These are phyloP conservation scores for Cryptosporidium tyzzeri DNA, from an alignment of 169 alveolate genomes.

Conservation along the genomic window DNA sequence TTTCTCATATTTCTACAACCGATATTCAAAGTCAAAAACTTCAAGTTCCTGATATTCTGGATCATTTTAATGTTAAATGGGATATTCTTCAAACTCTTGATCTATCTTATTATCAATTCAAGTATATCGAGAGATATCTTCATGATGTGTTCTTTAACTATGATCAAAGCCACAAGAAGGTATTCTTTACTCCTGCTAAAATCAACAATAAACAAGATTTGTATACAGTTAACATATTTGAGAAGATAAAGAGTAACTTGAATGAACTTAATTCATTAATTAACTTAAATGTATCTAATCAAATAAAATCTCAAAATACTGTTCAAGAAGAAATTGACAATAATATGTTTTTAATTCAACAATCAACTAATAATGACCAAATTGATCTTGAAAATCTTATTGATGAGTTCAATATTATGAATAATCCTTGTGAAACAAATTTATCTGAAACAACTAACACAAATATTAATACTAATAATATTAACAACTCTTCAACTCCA, in stretches of 20 bases:
- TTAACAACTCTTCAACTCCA: background rate
- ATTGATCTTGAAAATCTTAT: background rate
- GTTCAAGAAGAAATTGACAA: background rate
- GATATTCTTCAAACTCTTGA: conserved; percentile 9
- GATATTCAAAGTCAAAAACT: background rate
- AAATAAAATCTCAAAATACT: background rate
- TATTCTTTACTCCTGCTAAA: conserved; percentile 56
- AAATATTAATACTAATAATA: background rate
- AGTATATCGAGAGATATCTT: conserved; percentile 39
- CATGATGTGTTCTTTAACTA: conserved; percentile 55
- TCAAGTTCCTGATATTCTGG: background rate
- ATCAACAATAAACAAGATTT: conserved; percentile 26
- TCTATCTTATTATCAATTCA: conserved; percentile 47
- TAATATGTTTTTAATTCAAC: too few relatives aligned
- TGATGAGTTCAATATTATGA: background rate
- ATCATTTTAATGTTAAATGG: conserved; percentile 32
- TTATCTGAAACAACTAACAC: background rate
- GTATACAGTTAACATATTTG: conserved; percentile 10
- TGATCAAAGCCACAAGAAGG: conserved; percentile 58
- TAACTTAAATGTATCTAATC: background rate
- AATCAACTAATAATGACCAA: background rate
- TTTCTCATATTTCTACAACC: background rate
- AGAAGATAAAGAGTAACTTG: background rate
- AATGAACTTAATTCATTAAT: conserved; percentile 12
- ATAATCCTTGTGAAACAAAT: background rate